Conservation (phyloP, 139 green algal genomes). For the Micractinium sp. region DNA sequence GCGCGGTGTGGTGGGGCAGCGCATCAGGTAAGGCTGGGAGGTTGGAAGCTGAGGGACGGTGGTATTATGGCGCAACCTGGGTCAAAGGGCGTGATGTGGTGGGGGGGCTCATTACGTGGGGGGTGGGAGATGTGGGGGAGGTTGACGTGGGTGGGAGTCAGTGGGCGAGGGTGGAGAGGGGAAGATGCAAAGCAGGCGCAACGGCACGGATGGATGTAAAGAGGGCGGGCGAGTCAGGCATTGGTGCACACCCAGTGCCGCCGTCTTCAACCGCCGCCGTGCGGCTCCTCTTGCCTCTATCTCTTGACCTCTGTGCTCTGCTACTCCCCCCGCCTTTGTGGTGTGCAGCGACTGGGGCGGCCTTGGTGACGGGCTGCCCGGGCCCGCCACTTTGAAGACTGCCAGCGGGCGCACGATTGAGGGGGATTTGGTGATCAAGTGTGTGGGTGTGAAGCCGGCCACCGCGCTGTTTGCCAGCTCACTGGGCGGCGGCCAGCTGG, state of each 20-base stretch:
- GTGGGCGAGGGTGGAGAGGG: too few species aligned
- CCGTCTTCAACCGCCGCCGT: not conserved
- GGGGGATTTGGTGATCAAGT: constrained; percentile 5
- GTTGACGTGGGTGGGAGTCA: too few species aligned
- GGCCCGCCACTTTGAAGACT: not conserved
- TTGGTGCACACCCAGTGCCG: not conserved
- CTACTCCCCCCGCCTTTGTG: too few species aligned
- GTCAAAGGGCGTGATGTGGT: not conserved
- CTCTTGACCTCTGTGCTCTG: not conserved
- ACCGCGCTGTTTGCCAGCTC: not conserved
- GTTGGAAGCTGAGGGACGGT: not conserved
- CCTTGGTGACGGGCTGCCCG: not conserved
- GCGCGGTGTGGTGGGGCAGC: too few species aligned
- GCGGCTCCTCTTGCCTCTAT: not conserved
- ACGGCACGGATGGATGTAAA: too few species aligned
- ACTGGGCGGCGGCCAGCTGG: not conserved
- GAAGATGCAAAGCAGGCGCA: too few species aligned
- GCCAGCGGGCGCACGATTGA: not conserved
- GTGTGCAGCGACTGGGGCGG: constrained; percentile 25
- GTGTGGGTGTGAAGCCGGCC: constrained; percentile 1
- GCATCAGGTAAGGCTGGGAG: not conserved
- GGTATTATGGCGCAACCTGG: not conserved
- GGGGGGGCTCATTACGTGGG: too few species aligned
- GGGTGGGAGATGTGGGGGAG: too few species aligned
- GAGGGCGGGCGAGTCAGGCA: too few species aligned